Evolutionary conservation across 176 grass and related monocot genomes (phyloP).

Genomic region (Avena atlantica): DNA sequence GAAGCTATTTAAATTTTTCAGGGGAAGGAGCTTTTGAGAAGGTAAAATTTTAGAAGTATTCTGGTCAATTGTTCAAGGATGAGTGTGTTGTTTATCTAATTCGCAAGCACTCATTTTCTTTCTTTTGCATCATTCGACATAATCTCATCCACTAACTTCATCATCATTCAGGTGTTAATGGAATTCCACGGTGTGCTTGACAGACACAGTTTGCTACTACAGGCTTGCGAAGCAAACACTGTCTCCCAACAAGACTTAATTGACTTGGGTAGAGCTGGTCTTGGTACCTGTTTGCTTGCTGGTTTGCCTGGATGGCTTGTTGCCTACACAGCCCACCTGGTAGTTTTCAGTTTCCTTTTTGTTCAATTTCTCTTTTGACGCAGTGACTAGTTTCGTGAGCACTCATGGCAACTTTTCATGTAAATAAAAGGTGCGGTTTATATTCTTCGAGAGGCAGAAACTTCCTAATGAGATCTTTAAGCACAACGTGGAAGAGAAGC

Average conservation of each 20-base stretch:
- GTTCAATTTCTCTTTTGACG: constrained; percentile 43
- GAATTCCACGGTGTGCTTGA: constrained; percentile 90
- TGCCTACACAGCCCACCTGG: constrained; percentile 90
- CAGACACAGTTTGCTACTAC: constrained; percentile 82
- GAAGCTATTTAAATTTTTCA: constrained; percentile 96
- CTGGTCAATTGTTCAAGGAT: constrained; percentile 30
- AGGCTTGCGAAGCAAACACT: constrained; percentile 89
- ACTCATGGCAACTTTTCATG: constrained; percentile 36
- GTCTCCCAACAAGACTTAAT: constrained; percentile 94
- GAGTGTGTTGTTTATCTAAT: constrained; percentile 28
- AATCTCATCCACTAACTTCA: constrained; percentile 20
- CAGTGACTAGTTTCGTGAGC: constrained; percentile 7
- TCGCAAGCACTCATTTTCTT: constrained; percentile 1
- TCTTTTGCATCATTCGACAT: constrained; percentile 36
- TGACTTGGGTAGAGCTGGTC: constrained; percentile 94
- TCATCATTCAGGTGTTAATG: constrained; percentile 77
- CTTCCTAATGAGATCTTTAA: constrained; percentile 89
- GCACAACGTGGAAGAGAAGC: constrained; percentile 90
- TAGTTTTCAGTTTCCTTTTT: constrained; percentile 53
- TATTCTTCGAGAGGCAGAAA: constrained; percentile 91
- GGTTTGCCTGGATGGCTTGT: constrained; percentile 95
- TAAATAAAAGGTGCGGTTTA: constrained; percentile 90
- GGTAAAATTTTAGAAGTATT: constrained; percentile 54
- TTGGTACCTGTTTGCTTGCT: constrained; percentile 96
- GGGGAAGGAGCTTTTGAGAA: constrained; percentile 98